A percentile compares a stretch with the other conserved stretches of the same genome.
Evolutionary conservation across 108 stramenopile genomes (phyloP).

Genomic region (Nitzschia sp.): DNA sequence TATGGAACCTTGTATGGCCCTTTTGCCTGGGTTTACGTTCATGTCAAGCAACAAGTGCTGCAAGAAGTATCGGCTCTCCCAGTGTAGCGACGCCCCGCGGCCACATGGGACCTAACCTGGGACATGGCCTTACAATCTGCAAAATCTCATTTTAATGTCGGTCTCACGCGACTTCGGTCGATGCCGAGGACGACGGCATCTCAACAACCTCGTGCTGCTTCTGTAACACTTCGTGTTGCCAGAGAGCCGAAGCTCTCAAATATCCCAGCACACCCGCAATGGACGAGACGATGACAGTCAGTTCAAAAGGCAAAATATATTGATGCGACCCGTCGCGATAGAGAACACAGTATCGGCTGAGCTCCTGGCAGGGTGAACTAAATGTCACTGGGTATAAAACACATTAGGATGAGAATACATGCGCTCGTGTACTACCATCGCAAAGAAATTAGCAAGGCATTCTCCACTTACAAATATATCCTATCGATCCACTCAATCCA

Average conservation of each 20-base stretch:
- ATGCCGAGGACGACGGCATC: too few relatives aligned
- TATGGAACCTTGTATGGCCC: slow-evolving; percentile 84
- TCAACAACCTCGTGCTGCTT: too few relatives aligned
- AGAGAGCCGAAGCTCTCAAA: slow-evolving; percentile 36
- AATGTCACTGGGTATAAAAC: slow-evolving; percentile 6
- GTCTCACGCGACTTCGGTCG: too few relatives aligned
- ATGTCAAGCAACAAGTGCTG: slow-evolving; percentile 59
- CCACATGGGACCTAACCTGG: too few relatives aligned
- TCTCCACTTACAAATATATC: background rate
- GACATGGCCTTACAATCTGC: too few relatives aligned
- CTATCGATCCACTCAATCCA: slow-evolving; percentile 37
- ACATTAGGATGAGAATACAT: background rate
- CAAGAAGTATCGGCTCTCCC: slow-evolving; percentile 10
- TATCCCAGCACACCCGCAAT: slow-evolving; percentile 61
- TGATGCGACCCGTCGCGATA: slow-evolving; percentile 55
- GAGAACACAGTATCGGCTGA: slow-evolving; percentile 44
- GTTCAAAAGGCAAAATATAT: slow-evolving; percentile 53
- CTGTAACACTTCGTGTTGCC: background rate
- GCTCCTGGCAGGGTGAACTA: slow-evolving; percentile 19
- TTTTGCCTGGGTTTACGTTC: slow-evolving; percentile 66
- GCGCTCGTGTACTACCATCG: background rate
- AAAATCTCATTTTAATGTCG: too few relatives aligned
- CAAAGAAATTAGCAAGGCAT: slow-evolving; percentile 12
- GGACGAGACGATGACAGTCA: slow-evolving; percentile 47
- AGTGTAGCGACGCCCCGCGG: too few relatives aligned